Conservation (phyloP, 345 rosid genomes). For the Diplotaxis tenuifolia region DNA sequence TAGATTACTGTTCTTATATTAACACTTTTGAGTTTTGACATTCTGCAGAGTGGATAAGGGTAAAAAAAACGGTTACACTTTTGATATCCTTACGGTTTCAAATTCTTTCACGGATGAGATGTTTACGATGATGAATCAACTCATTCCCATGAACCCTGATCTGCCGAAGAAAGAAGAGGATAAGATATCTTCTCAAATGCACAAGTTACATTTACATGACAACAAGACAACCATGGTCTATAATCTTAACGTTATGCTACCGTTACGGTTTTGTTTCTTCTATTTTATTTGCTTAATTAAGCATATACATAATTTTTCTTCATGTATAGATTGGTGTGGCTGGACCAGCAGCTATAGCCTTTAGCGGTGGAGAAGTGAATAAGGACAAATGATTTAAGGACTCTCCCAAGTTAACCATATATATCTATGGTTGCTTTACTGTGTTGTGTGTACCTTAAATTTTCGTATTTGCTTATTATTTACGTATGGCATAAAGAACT, state of each 20-base stretch:
- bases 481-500: no score
- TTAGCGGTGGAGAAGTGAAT: not conserved
- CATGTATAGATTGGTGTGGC: not conserved
- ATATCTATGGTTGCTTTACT: not conserved
- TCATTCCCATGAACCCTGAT: not conserved
- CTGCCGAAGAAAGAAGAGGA: not conserved
- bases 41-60: not conserved
- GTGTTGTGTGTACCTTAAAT: not conserved
- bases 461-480: not conserved
- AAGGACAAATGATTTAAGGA: not conserved
- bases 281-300: not conserved
- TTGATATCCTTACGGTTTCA: not conserved
- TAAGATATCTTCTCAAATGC: not conserved
- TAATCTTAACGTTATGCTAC: no score
- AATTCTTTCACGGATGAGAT: not conserved
- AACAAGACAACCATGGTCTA: not conserved
- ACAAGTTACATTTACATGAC: not conserved
- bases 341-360: not conserved
- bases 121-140: not conserved
- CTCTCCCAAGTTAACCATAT: not conserved
- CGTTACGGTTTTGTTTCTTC: not conserved
- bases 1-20: not conserved
- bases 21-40: not conserved
- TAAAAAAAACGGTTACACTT: not conserved
- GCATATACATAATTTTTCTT: not conserved